Evolutionary conservation across 2,329 filamentous ascomycete species (phyloP).

Genomic region (Monosporascus ibericus): DNA sequence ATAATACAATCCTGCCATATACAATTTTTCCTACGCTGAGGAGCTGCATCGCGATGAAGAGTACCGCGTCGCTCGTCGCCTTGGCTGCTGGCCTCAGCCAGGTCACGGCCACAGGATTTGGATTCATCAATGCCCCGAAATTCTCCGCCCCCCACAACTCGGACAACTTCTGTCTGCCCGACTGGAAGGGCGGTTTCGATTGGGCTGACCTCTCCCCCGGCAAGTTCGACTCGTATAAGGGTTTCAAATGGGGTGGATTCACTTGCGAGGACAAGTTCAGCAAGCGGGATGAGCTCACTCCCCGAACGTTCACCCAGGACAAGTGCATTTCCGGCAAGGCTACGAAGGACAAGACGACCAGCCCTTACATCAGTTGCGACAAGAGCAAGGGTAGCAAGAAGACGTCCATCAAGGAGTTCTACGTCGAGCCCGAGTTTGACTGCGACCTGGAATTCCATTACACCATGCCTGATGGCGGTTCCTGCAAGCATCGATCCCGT

Average conservation of each 20-base stretch:
- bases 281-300: slow-evolving; percentile 52
- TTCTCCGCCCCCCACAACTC: slow-evolving; percentile 67
- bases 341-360: slow-evolving; percentile 35
- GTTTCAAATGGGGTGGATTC: slow-evolving; percentile 70
- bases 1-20: slow-evolving; percentile 2
- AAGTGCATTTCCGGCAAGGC: slow-evolving; percentile 58
- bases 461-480: slow-evolving; percentile 73
- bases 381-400: slow-evolving; percentile 36
- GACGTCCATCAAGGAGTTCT: slow-evolving; percentile 72
- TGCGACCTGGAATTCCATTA: slow-evolving; percentile 81
- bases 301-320: slow-evolving; percentile 41
- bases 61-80: slow-evolving; percentile 40
- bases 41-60: slow-evolving; percentile 42
- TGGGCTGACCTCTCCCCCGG: slow-evolving; percentile 61
- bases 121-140: slow-evolving; percentile 29
- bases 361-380: slow-evolving; percentile 54
- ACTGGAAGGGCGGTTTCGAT: slow-evolving; percentile 65
- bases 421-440: slow-evolving; percentile 69
- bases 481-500: slow-evolving; percentile 69
- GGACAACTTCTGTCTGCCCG: slow-evolving; percentile 69
- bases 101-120: slow-evolving; percentile 40
- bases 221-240: slow-evolving; percentile 59
- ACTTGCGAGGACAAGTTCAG: slow-evolving; percentile 53
- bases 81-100: slow-evolving; percentile 45
- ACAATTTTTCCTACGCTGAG: slow-evolving; percentile 4